Percentiles rank a stretch among this genome's conserved stretches.
phyloP scores from a whole-genome alignment of 2,329 filamentous ascomycete species.

The Orbilia blumenaviensis region DNA sequence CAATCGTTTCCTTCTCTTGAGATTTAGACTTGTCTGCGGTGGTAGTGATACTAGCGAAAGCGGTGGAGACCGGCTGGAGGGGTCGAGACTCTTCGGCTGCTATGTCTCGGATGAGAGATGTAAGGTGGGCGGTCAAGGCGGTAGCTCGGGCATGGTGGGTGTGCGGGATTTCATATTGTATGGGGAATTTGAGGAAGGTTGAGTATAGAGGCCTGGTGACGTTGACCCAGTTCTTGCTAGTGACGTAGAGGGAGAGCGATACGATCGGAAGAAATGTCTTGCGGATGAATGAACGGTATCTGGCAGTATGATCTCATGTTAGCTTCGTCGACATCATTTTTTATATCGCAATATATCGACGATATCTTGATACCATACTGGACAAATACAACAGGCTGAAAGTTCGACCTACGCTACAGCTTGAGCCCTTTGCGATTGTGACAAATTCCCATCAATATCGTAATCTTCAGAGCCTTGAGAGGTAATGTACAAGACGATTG shows the following conservation, averaged over 20 bases:
- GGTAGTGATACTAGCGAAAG: slow-evolving; percentile 29
- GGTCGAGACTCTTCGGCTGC: slow-evolving; percentile 60
- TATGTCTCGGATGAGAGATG: slow-evolving; percentile 69
- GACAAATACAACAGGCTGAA: neutral
- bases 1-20: slow-evolving; percentile 60
- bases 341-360: neutral
- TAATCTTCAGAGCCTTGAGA: slow-evolving; percentile 58
- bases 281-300: slow-evolving; percentile 70
- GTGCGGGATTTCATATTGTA: slow-evolving; percentile 85
- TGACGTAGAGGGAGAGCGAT: slow-evolving; percentile 88
- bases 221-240: slow-evolving; percentile 83
- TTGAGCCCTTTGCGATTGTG: slow-evolving; percentile 44
- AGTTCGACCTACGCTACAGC: slow-evolving; percentile 36
- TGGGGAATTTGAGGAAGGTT: slow-evolving; percentile 80
- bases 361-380: neutral
- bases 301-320: neutral
- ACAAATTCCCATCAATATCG: slow-evolving; percentile 49
- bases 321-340: neutral
- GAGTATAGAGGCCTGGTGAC: slow-evolving; percentile 83
- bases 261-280: slow-evolving; percentile 79
- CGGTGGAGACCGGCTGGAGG: slow-evolving; percentile 39
- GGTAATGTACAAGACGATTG: slow-evolving; percentile 70
- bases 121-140: slow-evolving; percentile 74
- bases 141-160: slow-evolving; percentile 76
- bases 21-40: neutral